phyloP scores from a whole-genome alignment of 169 alveolate species.

The Eimeria praecox region DNA sequence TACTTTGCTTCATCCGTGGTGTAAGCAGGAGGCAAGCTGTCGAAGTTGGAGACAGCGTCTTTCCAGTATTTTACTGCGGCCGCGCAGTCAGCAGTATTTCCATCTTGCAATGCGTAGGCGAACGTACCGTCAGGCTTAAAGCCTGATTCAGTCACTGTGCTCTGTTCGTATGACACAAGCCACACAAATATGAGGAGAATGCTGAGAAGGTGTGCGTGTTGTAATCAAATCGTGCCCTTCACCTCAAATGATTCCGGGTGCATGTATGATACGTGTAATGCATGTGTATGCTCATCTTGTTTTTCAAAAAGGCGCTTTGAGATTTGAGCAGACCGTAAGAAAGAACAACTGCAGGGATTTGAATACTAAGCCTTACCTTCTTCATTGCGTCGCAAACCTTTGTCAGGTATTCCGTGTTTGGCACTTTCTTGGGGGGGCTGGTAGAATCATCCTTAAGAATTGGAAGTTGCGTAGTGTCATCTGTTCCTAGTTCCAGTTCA shows the following conservation, averaged over 20 bases:
- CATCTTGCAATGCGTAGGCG: neutral
- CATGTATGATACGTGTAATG: too few relatives aligned
- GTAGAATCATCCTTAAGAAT: too few relatives aligned
- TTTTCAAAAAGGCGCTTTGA: too few relatives aligned
- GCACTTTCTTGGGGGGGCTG: too few relatives aligned
- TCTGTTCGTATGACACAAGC: neutral
- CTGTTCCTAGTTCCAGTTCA: too few relatives aligned
- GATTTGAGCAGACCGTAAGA: neutral
- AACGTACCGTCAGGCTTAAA: neutral
- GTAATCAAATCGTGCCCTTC: too few relatives aligned
- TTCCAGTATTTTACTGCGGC: neutral
- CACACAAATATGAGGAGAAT: neutral
- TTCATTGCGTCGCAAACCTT: neutral
- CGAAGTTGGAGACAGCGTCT: neutral
- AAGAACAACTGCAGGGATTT: fast-evolving
- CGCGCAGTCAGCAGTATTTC: neutral
- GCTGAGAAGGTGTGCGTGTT: too few relatives aligned
- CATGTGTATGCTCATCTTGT: too few relatives aligned
- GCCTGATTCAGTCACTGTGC: neutral
- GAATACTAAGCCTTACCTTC: neutral
- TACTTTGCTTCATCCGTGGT: neutral
- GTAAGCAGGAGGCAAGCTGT: neutral
- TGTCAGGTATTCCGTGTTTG: too few relatives aligned
- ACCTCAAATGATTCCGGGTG: too few relatives aligned
- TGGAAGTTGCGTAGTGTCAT: too few relatives aligned